A percentile compares a stretch with the other conserved stretches of the same genome.
Conservation (phyloP, 208 protist species). For the Acanthamoeba lenticulata region DNA sequence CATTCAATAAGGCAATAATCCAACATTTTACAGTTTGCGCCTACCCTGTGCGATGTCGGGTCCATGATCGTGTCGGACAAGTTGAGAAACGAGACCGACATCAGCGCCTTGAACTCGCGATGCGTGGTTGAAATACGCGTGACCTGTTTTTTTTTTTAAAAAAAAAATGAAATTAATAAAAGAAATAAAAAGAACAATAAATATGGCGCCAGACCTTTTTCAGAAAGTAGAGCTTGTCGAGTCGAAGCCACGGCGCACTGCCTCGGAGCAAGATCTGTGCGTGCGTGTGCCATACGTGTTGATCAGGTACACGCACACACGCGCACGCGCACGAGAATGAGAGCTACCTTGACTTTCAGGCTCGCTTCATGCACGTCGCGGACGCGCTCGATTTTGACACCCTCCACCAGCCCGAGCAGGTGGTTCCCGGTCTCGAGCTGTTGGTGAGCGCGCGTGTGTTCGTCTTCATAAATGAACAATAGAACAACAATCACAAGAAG, state of each 20-base stretch:
- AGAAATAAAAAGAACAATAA: no score
- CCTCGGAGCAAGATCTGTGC: background rate
- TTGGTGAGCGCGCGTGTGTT: background rate
- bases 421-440: background rate
- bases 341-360: conserved; percentile 35
- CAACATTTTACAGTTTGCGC: no score
- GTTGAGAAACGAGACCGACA: background rate
- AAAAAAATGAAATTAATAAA: background rate
- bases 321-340: no score
- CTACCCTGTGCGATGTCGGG: background rate
- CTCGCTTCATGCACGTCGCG: background rate
- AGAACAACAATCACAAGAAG: background rate
- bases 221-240: background rate
- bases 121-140: conserved; percentile 3
- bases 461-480: background rate
- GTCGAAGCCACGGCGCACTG: background rate
- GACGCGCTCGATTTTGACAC: background rate
- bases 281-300: no score
- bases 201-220: no score
- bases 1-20: no score
- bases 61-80: conserved; percentile 25
- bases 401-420: conserved; percentile 65
- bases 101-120: conserved; percentile 12
- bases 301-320: no score
- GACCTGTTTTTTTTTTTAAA: conserved; percentile 28